A percentile compares a stretch with the other conserved stretches of the same genome.
Conservation (phyloP, 106 monocot genomes). For the Ottelia alismoides region DNA sequence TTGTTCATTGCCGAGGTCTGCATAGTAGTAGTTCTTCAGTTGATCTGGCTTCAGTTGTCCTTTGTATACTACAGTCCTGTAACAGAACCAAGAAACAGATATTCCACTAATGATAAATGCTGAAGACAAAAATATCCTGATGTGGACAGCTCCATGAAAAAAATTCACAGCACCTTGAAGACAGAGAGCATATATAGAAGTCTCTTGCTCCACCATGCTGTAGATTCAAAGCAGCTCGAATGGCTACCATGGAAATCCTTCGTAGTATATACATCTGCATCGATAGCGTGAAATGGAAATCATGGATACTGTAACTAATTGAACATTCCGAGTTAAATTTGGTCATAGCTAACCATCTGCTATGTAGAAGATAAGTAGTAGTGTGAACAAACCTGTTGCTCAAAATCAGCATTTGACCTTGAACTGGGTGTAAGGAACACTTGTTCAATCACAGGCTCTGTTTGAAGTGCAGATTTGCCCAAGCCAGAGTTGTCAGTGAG, state of each 20-base stretch:
- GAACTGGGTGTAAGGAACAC: conserved; percentile 67
- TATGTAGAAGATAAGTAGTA: not conserved
- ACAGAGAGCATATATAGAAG: conserved; percentile 92
- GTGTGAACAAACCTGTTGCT: conserved; percentile 66
- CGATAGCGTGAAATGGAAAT: no score
- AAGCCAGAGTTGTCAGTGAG: conserved; percentile 82
- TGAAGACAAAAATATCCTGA: no score
- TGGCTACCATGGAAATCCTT: conserved; percentile 74
- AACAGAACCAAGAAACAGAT: conserved; percentile 5
- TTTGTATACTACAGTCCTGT: conserved; percentile 94
- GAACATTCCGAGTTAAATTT: no score
- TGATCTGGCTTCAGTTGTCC: conserved; percentile 90
- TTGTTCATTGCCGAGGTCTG: conserved; percentile 88
- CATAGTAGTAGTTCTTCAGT: conserved; percentile 77
- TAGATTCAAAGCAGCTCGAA: conserved; percentile 72
- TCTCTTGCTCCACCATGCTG: conserved; percentile 70
- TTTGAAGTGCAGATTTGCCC: conserved; percentile 78
- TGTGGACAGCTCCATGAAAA: no score
- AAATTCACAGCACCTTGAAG: conserved; percentile 85
- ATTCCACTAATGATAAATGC: no score
- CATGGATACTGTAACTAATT: not conserved
- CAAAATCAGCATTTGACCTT: conserved; percentile 59
- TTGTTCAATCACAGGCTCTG: conserved; percentile 92
- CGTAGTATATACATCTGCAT: conserved; percentile 87
- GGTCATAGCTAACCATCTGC: no score